Evolutionary conservation across 306 rosid species (phyloP).

Genomic region (Quercus parvula): DNA sequence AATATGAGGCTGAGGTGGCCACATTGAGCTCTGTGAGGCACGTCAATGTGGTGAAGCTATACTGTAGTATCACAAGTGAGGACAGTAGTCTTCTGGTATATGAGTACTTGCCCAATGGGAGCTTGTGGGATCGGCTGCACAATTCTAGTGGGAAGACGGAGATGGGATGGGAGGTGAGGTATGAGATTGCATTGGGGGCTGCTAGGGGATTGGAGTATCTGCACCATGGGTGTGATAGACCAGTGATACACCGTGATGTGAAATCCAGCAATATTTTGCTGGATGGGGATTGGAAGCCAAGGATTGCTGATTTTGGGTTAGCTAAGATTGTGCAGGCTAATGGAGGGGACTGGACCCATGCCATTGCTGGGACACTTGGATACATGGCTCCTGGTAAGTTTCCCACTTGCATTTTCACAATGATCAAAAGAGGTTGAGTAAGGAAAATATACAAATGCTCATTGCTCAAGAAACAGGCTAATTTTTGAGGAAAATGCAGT

Average conservation of each 20-base stretch:
- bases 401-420: neutral
- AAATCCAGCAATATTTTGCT: constrained; percentile 84
- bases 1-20: constrained; percentile 82
- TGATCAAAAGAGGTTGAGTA: no score
- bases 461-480: neutral
- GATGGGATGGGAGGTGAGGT: constrained; percentile 79
- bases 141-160: constrained; percentile 32
- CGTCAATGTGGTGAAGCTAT: constrained; percentile 87
- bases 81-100: constrained; percentile 79
- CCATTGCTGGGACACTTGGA: constrained; percentile 81
- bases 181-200: constrained; percentile 79
- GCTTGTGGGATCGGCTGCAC: constrained; percentile 86
- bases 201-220: constrained; percentile 87
- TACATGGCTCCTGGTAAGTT: constrained; percentile 87
- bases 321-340: constrained; percentile 73
- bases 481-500: neutral
- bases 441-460: neutral
- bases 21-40: constrained; percentile 84
- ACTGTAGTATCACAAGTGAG: constrained; percentile 86
- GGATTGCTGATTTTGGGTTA: constrained; percentile 92
- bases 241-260: constrained; percentile 85
- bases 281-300: constrained; percentile 79
- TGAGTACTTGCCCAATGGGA: constrained; percentile 84
- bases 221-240: constrained; percentile 73
- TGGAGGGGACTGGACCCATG: constrained; percentile 58